Evolutionary conservation across 129 eudicot species (phyloP).

Genomic region (Scalesia atractyloides): DNA sequence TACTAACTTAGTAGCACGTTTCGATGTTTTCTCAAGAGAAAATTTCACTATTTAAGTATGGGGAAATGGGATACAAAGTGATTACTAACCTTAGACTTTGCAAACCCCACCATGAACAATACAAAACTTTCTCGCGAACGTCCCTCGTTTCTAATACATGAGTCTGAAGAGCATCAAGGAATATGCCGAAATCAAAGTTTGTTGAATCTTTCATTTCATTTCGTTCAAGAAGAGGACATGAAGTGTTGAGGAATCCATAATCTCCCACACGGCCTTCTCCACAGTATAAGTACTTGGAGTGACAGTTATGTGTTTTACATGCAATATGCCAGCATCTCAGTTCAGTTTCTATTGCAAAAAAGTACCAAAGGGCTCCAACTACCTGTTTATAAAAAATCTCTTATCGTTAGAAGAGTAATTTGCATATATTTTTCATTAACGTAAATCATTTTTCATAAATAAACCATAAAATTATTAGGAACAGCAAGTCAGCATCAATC

Average conservation of each 20-base stretch:
- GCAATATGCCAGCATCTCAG: constrained; percentile 66
- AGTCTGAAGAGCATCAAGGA: constrained; percentile 68
- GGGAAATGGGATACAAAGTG: background rate
- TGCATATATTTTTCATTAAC: no score
- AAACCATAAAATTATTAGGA: background rate
- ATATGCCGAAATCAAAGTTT: constrained; percentile 71
- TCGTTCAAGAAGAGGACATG: constrained; percentile 56
- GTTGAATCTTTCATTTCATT: constrained; percentile 35
- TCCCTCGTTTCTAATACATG: constrained; percentile 38
- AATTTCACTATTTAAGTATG: background rate
- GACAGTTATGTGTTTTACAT: constrained; percentile 31
- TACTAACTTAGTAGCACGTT: no score
- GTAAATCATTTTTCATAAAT: background rate
- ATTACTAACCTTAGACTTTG: constrained; percentile 52
- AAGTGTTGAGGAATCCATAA: constrained; percentile 31
- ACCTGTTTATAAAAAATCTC: constrained; percentile 31
- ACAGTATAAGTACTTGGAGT: constrained; percentile 39
- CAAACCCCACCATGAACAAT: constrained; percentile 92
- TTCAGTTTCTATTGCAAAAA: constrained; percentile 62
- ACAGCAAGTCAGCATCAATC: background rate
- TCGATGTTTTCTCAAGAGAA: background rate
- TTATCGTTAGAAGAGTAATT: background rate
- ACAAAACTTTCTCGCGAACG: constrained; percentile 47
- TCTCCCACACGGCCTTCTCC: constrained; percentile 18
- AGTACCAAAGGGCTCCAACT: constrained; percentile 81